Evolutionary conservation across 768 basidiomycete species (phyloP).

Genomic region (Inosperma sp.): DNA sequence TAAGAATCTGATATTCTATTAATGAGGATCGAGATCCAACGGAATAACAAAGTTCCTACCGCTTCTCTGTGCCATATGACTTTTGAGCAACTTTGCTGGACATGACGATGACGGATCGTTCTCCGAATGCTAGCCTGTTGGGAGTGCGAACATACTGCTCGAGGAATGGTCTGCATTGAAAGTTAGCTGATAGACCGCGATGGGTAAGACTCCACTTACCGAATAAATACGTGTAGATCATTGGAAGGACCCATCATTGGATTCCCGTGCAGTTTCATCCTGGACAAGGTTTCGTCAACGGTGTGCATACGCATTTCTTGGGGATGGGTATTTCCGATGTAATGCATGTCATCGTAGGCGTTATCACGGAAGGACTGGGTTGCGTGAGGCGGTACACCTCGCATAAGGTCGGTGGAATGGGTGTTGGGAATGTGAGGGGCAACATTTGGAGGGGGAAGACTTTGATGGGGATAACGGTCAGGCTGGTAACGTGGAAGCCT

Average conservation of each 20-base stretch:
- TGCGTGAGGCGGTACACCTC: constrained; percentile 66
- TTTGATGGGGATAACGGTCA: constrained; percentile 50
- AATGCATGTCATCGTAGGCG: constrained; percentile 58
- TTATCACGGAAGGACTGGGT: constrained; percentile 59
- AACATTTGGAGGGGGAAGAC: constrained; percentile 36
- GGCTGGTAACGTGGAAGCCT: constrained; percentile 51
- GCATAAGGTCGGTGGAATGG: constrained; percentile 54
- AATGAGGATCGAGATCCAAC: constrained; percentile 9
- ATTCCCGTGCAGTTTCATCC: constrained; percentile 58
- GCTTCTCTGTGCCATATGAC: constrained; percentile 93
- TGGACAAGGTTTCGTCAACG: constrained; percentile 58
- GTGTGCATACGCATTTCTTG: constrained; percentile 59
- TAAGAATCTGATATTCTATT: constrained; percentile 57
- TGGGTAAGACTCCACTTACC: constrained; percentile 39
- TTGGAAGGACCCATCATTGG: constrained; percentile 57
- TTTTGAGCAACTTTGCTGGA: constrained; percentile 98
- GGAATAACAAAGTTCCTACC: constrained; percentile 40
- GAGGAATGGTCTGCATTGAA: constrained; percentile 58
- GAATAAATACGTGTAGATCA: constrained; percentile 77
- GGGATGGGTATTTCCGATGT: constrained; percentile 48
- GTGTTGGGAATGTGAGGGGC: constrained; percentile 48
- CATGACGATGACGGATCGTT: constrained; percentile 93
- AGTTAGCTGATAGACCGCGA: constrained; percentile 15
- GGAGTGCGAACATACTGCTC: constrained; percentile 81
- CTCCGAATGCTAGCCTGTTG: constrained; percentile 86